Evolutionary conservation across 345 rosid genomes (phyloP), one percentile per base, ranked within the genome.

Genomic region (Hirschfeldia incana): DNA sequence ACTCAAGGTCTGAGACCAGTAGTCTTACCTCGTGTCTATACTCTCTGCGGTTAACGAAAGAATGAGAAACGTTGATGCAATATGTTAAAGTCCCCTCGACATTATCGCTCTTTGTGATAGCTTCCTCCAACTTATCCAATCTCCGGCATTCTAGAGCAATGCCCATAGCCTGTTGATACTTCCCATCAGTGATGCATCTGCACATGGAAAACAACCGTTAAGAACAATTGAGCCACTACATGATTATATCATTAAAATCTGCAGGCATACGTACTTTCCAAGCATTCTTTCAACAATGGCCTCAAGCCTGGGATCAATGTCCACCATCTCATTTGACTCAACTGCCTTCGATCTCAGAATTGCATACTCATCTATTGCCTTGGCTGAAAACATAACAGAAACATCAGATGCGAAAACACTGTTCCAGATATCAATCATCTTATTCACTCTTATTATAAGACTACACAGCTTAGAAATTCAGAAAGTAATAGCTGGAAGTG

Each of bases 131-230:
- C 85, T 93, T 96, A 83, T 96, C 99, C 83, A 96, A 76, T 85
- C 98, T 86, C 72, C 97, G 89, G 84, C 98, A 96, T 80, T 96
- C 99, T 83, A 96, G 84, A 7, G 99, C 94, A 83, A 89, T 93
- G 80, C 99, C 99, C 97, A 96, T 92, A 67, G 99, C 98, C 80
- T 93, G 99, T 74, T 96, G 98, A 86, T 88, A 89, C 82, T 96
- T 96, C 66, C 97, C 97, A 83, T 96, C 99, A 73, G 64, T 65
- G 71, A 96, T 93, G 80, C 99, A 96, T 94, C 99, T 96, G 76
- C 79, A 72, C 21, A 2, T 7, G 67, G 65, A 44, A 76, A 76
- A 49, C 17, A 2, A 51, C 1, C 26, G 21, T 21, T 76, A 67
- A 81, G 78, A 72, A 66, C 8, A 76, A 76, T 17, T 66, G 70